These are phyloP conservation scores for Cytidiella melzeri DNA, from an alignment of 768 basidiomycete species.

Conservation along the genomic window DNA sequence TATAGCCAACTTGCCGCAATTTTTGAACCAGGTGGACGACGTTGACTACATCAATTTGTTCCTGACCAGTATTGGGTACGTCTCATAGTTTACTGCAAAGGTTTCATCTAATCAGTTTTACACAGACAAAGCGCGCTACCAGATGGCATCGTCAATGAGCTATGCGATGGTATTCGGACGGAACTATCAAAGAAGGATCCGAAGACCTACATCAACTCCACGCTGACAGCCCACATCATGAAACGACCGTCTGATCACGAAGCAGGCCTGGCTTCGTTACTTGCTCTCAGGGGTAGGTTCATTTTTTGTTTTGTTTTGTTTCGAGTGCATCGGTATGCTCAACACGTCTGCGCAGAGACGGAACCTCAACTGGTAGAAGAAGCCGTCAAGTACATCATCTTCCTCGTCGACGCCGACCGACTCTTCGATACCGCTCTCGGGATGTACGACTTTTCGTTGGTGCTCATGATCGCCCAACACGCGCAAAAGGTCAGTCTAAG, in stretches of 20 bases:
- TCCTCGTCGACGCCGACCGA: conserved; percentile 87
- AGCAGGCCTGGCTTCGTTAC: conserved; percentile 67
- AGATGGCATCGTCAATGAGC: conserved; percentile 50
- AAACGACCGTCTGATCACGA: conserved; percentile 91
- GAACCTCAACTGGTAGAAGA: conserved; percentile 84
- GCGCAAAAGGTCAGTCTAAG: conserved; percentile 76
- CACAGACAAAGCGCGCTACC: conserved; percentile 56
- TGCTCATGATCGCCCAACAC: conserved; percentile 93
- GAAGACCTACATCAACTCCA: conserved; percentile 80
- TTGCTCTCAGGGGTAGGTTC: conserved; percentile 69
- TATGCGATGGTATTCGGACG: conserved; percentile 73
- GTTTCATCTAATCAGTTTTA: conserved; percentile 4
- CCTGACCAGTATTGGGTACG: conserved; percentile 77
- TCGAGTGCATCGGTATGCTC: not conserved
- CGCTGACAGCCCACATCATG: conserved; percentile 89
- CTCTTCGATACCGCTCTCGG: conserved; percentile 94
- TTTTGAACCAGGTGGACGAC: conserved; percentile 82
- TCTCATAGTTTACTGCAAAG: conserved; percentile 1
- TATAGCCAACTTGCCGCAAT: conserved; percentile 50
- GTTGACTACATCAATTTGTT: conserved; percentile 93
- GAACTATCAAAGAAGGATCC: conserved; percentile 70
- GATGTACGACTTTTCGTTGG: conserved; percentile 97
- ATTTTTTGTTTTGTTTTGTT: not conserved
- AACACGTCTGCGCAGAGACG: conserved; percentile 31
- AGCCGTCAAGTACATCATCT: conserved; percentile 97